A percentile compares a stretch with the other conserved stretches of the same genome.
These are phyloP conservation scores for Lactifluus subvellereus DNA, from an alignment of 768 basidiomycete genomes.

Conservation along the genomic window DNA sequence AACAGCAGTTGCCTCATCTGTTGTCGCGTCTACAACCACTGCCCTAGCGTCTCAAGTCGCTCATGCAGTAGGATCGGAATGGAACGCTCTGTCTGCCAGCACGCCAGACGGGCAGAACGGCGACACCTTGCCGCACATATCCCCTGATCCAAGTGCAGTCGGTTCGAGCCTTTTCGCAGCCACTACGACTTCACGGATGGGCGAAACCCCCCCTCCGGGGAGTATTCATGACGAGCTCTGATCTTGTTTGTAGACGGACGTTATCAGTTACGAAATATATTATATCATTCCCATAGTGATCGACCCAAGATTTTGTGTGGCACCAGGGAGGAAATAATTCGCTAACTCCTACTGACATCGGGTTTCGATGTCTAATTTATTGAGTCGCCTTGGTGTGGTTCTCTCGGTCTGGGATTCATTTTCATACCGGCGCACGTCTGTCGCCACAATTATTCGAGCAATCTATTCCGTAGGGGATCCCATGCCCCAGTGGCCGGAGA, in stretches of 20 bases:
- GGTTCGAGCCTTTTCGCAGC: neutral
- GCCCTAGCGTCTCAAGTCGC: neutral
- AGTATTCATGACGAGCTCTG: conserved; percentile 16
- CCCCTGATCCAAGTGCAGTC: neutral
- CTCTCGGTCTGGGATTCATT: no score
- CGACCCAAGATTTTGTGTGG: no score
- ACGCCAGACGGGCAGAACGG: neutral
- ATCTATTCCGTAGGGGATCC: no score
- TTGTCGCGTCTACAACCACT: neutral
- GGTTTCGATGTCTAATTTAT: no score
- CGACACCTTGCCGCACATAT: neutral
- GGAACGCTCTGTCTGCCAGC: neutral
- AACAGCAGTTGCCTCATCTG: neutral
- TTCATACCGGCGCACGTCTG: no score
- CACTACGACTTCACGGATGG: neutral
- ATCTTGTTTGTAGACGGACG: neutral
- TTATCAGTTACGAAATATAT: neutral
- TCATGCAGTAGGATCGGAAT: neutral
- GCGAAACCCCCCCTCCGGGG: neutral
- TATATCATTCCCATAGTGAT: neutral
- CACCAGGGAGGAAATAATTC: no score
- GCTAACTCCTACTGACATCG: no score
- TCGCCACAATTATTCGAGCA: no score
- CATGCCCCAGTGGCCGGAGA: no score
- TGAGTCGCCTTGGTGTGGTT: no score